These are phyloP conservation scores for Debaryomycetaceae sp. DNA, from an alignment of 1,139 yeast species.

Conservation along the genomic window DNA sequence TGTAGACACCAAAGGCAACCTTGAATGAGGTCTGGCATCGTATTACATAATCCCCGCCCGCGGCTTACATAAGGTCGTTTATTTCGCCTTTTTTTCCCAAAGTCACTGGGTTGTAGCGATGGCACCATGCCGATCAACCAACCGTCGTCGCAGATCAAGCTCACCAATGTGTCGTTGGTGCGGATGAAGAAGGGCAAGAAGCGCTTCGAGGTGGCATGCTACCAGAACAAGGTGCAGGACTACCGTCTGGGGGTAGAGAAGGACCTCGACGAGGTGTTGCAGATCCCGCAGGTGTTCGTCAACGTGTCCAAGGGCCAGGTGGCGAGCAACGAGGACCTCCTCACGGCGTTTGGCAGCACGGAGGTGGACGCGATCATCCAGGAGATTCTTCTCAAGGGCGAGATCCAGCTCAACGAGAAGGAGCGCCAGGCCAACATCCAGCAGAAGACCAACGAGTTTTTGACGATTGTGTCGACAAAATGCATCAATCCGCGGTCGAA, in stretches of 20 bases:
- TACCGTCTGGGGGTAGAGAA: constrained; percentile 87
- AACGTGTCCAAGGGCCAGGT: constrained; percentile 95
- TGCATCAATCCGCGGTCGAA: constrained; percentile 88
- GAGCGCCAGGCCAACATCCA: constrained; percentile 75
- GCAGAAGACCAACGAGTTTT: constrained; percentile 78
- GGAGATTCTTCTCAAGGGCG: constrained; percentile 85
- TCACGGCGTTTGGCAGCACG: constrained; percentile 69
- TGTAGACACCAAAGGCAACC: neutral
- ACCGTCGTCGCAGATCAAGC: constrained; percentile 81
- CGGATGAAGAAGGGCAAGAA: constrained; percentile 87
- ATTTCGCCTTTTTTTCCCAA: no score
- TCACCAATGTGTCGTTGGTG: constrained; percentile 92
- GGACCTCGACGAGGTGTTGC: constrained; percentile 91
- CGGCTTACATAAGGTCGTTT: neutral
- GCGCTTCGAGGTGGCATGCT: constrained; percentile 92
- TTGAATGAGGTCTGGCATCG: neutral
- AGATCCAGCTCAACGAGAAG: constrained; percentile 89
- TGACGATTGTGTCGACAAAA: constrained; percentile 80
- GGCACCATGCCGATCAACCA: constrained; percentile 48
- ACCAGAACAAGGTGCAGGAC: constrained; percentile 95
- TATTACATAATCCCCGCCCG: neutral
- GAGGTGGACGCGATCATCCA: constrained; percentile 69
- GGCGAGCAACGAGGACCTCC: constrained; percentile 82
- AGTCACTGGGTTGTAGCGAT: no score
- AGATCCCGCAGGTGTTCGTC: constrained; percentile 88